Evolutionary conservation across 345 rosid genomes (phyloP), one percentile per base, ranked within the genome.

Genomic region (Acer negundo): DNA sequence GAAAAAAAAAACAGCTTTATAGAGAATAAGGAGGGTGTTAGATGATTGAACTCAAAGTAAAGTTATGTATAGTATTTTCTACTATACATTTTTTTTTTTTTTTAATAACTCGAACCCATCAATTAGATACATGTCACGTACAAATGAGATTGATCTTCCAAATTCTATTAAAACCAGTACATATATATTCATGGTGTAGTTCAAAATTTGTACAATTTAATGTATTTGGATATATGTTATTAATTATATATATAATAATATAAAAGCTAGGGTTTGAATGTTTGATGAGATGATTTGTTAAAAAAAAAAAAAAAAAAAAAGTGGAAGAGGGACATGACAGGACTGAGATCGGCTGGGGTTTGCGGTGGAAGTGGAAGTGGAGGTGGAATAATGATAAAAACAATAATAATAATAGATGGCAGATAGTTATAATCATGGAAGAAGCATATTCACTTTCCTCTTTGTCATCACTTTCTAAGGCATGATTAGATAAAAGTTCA

Each of bases 391-490:
- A 78, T 72, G 58, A 76, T 76, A 81, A 77, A 35, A 35, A 35
- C 38, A 35, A 35, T 24, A 79, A 62, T 81, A 83, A 84, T 85
- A 79, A 83, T 85, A 79, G 81, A 67, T 61, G 80, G 86, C 84
- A 84, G 89, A 87, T 87, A 82, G 89, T 84, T 84, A 75, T 79
- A 89, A 87, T 88, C 82, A 87, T 85, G 89, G 80, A 80, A 70
- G 89, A 87, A 84, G 89, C 90, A 86, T 86, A 90, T 89, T 90
- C 89, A 87, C 92, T 88, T 90, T 91, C 89, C 88, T 89, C 81
- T 87, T 90, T 94, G 94, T 87, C 91, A 86, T 87, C 88, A 88
- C 95, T 90, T 90, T 90, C 87, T 72, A 89, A 66, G 88, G 94
- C 95, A 94, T 89, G 93, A 90, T 92, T 94, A 84, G 94, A 86